Base-by-base conservation (phyloP, 495 filamentous ascomycete genomes). In the Hyaloscypha variabilis region DNA sequence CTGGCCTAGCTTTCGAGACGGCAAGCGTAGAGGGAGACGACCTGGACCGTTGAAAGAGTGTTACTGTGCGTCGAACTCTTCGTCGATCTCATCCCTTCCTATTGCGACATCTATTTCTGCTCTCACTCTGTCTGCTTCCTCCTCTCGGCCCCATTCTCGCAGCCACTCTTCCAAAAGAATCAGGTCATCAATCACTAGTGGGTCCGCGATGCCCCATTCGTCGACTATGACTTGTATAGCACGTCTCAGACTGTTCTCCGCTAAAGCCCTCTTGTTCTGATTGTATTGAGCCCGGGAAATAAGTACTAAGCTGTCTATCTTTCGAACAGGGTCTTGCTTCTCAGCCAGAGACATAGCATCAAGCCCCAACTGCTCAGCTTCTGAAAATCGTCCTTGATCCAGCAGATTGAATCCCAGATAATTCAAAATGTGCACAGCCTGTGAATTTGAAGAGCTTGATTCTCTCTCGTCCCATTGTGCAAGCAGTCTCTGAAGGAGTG, bases 31-130 rank as follows among this genome's bases (percentile, higher is more conserved):
- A 46, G 4, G 39, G 39, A 46, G 17, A 17, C 39, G n/a, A n/a
- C n/a, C n/a, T n/a, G n/a, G n/a, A n/a, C 17, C 39, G 11, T 17
- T 46, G 39, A 1, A 46, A 46, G 39, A 17, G 10, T 46, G 4
- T 46, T 17, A 46, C 11, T 46, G 17, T 11, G 11, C 39, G 10
- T 54, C 51, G 51, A 54, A 17, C 17, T 54, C 51, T 54, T 54
- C 13, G 26, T 58, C 55, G 34, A 58, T 34, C 8, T 58, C 55
- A 34, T 58, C 55, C 28, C 30, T n/a, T 5, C 55, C 55, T 31
- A 34, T 58, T 23, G 11, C 26, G 19, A n/a, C 29, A 8, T 31
- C 26, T 17, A 58, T 58, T 14, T 58, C 55, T 58, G 26, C 29
- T 30, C 23, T 19, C 14, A 58, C 8, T 23, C n/a, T 19, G 14